Base-by-base conservation (phyloP, 768 basidiomycete species). In the Leccinum rimulosum region DNA sequence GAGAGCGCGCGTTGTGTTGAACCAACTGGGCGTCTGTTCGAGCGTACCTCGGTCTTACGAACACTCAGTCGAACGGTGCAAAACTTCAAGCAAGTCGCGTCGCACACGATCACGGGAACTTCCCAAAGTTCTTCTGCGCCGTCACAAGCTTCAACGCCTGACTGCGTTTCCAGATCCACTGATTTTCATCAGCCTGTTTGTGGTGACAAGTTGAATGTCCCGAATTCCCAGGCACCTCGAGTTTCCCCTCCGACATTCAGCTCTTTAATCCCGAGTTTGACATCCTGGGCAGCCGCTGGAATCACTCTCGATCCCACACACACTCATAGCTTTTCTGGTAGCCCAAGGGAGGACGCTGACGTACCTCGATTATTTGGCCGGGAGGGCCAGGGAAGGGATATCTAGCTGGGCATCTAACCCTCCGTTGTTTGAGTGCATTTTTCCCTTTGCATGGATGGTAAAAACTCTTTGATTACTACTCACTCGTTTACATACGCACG, bases 51-150 rank as follows among this genome's bases (percentile, higher is more conserved):
- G 1, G 82, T 87, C 52, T 74, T 86, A 55, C 78, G 80, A 59
- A 79, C 81, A 4, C 69, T 87, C 25, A 81, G 80, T 60, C 74
- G 79, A 66, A 84, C 80, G 1, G 77, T 86, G 58, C 80, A 82
- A 67, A 83, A 74, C 56, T 76, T 86, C 57, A 76, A 70, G 56
- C 67, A 75, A 51, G 71, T 61, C 11, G 67, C 74, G 17, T 68
- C 74, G 3, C 65, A 69, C 45, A 66, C 70, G 9, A 66, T 71
- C 17, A 66, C 76, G 1, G 66, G 68, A 33, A 60, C 59, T 40
- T 43, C 63, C 9, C 53, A 65, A 38, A 0, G 54, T 14, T 50
- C 64, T 11, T 31, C 63, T 47, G 49, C 57, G 10, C 54, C 60
- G 28, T 43, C 60, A 19, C 58, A 60, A 10, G 22, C 58, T 60